A percentile compares a stretch with the other conserved stretches of the same genome.
These are phyloP conservation scores for Volvox africanus DNA, from an alignment of 139 green algal genomes.

Conservation along the genomic window DNA sequence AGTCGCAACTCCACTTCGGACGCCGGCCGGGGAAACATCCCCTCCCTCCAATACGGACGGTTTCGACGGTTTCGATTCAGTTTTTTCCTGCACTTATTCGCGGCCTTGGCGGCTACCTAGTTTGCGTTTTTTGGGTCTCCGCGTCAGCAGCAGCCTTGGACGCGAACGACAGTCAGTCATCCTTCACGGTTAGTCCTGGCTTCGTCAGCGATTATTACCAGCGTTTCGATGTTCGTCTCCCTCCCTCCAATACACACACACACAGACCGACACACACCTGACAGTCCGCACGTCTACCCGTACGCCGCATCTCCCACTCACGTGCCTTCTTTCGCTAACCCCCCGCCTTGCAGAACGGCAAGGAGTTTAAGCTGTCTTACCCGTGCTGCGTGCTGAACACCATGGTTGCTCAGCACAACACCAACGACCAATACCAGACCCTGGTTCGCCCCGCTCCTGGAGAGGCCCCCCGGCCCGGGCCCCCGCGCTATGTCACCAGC, in stretches of 20 bases:
- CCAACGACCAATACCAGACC: slow-evolving; percentile 95
- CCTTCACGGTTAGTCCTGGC: too few species aligned
- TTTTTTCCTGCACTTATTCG: too few species aligned
- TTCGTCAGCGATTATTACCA: too few species aligned
- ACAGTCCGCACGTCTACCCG: neutral
- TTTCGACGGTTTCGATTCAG: too few species aligned
- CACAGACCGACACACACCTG: neutral
- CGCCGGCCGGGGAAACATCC: neutral
- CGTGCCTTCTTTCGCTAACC: neutral
- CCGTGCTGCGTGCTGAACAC: slow-evolving; percentile 98
- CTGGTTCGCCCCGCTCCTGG: slow-evolving; percentile 27
- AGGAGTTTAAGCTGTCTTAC: slow-evolving; percentile 87
- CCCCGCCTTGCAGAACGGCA: slow-evolving; percentile 55
- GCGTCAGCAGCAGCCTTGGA: too few species aligned
- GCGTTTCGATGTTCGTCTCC: too few species aligned
- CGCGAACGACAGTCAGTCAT: too few species aligned
- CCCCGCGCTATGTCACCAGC: slow-evolving; percentile 77
- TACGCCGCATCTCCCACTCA: neutral
- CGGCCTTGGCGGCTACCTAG: too few species aligned
- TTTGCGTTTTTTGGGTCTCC: too few species aligned
- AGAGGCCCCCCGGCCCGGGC: neutral
- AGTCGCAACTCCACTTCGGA: too few species aligned
- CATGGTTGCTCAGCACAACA: slow-evolving; percentile 94
- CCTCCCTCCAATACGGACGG: too few species aligned
- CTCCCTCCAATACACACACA: too few species aligned